Conservation (phyloP, 2,329 filamentous ascomycete species). For the Geosmithia flava region DNA sequence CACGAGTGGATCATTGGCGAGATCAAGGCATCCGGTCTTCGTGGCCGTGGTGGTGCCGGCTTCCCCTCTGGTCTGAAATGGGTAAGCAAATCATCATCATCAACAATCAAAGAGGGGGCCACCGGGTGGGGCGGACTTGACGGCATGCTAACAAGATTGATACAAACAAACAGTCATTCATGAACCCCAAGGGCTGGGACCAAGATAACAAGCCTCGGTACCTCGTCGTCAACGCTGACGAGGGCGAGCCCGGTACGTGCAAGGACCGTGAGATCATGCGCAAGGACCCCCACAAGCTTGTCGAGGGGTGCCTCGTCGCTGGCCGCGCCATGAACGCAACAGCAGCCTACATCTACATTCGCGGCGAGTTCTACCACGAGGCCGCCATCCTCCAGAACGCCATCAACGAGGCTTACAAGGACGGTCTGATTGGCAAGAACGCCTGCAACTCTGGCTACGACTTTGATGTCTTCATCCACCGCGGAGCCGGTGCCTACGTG, state of each 20-base stretch:
- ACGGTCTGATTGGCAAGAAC: slow-evolving; percentile 94
- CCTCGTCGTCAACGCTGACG: slow-evolving; percentile 94
- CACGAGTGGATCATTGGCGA: slow-evolving; percentile 99
- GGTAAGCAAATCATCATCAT: slow-evolving; percentile 42
- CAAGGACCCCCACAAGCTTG: slow-evolving; percentile 97
- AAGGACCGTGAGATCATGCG: slow-evolving; percentile 99
- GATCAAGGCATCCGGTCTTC: slow-evolving; percentile 89
- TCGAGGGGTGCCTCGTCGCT: slow-evolving; percentile 92
- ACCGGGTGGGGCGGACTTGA: neutral
- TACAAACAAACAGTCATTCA: slow-evolving; percentile 62
- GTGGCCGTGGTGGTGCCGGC: slow-evolving; percentile 92
- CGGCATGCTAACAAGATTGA: neutral
- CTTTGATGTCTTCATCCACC: slow-evolving; percentile 94
- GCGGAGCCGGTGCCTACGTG: slow-evolving; percentile 93
- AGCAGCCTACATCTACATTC: slow-evolving; percentile 98
- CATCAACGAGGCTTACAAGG: slow-evolving; percentile 95
- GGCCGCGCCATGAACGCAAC: slow-evolving; percentile 98
- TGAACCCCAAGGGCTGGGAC: slow-evolving; percentile 99
- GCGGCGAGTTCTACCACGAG: slow-evolving; percentile 95
- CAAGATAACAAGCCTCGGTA: slow-evolving; percentile 95
- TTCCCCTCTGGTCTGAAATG: slow-evolving; percentile 99
- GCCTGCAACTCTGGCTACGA: slow-evolving; percentile 94
- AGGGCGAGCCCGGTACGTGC: slow-evolving; percentile 97
- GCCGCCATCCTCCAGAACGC: slow-evolving; percentile 85
- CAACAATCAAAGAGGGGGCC: neutral